Conservation (phyloP, 2,329 filamentous ascomycete genomes). For the Penicillium sp. region DNA sequence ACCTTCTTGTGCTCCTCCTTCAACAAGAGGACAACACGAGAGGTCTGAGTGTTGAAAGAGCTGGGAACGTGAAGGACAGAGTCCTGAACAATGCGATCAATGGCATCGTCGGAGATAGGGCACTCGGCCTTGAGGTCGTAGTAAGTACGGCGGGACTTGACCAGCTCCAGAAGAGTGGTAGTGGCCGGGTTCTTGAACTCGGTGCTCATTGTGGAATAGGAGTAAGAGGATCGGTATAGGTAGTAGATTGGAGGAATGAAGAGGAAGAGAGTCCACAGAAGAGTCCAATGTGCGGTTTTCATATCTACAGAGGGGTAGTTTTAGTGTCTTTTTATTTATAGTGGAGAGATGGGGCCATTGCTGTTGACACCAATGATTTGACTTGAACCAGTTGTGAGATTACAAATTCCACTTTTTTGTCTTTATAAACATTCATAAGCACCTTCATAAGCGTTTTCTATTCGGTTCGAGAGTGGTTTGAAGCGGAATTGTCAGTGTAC, state of each 20-base stretch:
- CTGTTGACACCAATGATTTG: not conserved
- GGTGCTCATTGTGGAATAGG: slow-evolving; percentile 33
- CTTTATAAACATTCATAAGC: not conserved
- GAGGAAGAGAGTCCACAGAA: not conserved
- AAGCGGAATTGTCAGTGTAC: not conserved
- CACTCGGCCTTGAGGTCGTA: slow-evolving; percentile 32
- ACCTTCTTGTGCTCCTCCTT: slow-evolving; percentile 81
- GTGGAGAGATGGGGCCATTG: not conserved
- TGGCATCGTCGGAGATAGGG: slow-evolving; percentile 31
- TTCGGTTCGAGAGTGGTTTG: not conserved
- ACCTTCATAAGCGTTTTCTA: no score
- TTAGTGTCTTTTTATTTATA: not conserved
- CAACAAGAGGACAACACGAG: slow-evolving; percentile 70
- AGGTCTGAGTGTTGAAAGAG: slow-evolving; percentile 82
- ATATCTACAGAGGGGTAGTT: not conserved
- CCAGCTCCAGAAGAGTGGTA: slow-evolving; percentile 27
- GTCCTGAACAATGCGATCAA: slow-evolving; percentile 28
- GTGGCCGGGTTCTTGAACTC: slow-evolving; percentile 34
- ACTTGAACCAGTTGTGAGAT: not conserved
- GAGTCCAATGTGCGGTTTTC: not conserved
- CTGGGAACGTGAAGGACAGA: slow-evolving; percentile 65
- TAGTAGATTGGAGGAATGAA: not conserved
- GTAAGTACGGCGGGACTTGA: slow-evolving; percentile 30
- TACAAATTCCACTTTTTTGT: not conserved
- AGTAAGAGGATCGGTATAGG: slow-evolving; percentile 8